A percentile compares a stretch with the other conserved stretches of the same genome.
Evolutionary conservation across 805 yeast species (phyloP).

Genomic region (Kazachstania bromeliacearum): DNA sequence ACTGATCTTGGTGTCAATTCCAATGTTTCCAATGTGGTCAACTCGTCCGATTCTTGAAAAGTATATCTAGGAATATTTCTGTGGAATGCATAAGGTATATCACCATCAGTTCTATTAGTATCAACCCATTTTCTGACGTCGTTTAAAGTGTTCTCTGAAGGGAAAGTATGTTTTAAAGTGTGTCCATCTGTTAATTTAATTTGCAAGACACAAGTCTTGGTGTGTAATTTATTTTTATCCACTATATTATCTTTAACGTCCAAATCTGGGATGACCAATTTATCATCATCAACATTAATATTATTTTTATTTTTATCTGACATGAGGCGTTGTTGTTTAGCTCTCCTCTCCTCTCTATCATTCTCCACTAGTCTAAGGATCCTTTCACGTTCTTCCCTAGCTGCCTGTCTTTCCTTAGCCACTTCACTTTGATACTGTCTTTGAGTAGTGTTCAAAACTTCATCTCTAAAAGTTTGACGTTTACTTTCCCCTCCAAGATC

Average conservation of each 20-base stretch:
- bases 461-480: slow-evolving; percentile 12
- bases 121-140: slow-evolving; percentile 59
- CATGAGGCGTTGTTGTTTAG: background rate
- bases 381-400: slow-evolving; percentile 44
- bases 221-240: slow-evolving; percentile 16
- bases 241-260: slow-evolving; percentile 25
- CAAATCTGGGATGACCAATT: slow-evolving; percentile 2
- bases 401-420: slow-evolving; percentile 22
- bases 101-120: slow-evolving; percentile 38
- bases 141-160: slow-evolving; percentile 36
- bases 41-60: slow-evolving; percentile 55
- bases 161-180: slow-evolving; percentile 44
- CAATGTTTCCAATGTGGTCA: slow-evolving; percentile 40
- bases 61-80: slow-evolving; percentile 52
- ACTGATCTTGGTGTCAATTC: slow-evolving; percentile 67
- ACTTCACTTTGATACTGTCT: slow-evolving; percentile 27
- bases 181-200: slow-evolving; percentile 62
- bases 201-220: slow-evolving; percentile 36
- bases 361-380: slow-evolving; percentile 38
- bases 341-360: slow-evolving; percentile 15
- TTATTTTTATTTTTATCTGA: background rate
- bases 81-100: slow-evolving; percentile 38
- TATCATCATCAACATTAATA: background rate
- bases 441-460: slow-evolving; percentile 20
- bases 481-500: too few relatives aligned